Evolutionary conservation across 1,284 basidiomycete genomes (phyloP), one percentile per base, ranked within the genome.

Genomic region (Trichosporon sp.): DNA sequence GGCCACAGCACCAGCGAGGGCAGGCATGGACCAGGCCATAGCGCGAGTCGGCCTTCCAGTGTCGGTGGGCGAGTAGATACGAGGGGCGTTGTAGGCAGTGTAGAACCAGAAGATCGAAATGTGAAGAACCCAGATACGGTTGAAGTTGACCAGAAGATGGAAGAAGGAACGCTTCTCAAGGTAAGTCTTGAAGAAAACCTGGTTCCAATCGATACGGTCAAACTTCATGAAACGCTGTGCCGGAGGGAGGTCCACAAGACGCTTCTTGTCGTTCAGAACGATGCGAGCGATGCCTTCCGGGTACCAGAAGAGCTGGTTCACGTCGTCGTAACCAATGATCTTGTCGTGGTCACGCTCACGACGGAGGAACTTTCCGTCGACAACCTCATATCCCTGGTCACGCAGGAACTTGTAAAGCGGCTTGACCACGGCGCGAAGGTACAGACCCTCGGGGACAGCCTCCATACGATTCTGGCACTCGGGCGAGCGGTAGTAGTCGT

Each of bases 251-350:
- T 98, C 95, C 68, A 97, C 91, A 46, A 98, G 88, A 48, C 94
- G 90, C 31, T 92, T 93, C 90, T 94, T 96, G 87, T 98, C 94
- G 26, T 86, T 89, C 54, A 98, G 87, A 12, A 90, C 88, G 78
- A 99, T 98, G 54, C 94, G 88, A 35, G 94, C 92, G 78, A 99
- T 96, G 54, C 97, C 97, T 79, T 99, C 97, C 4, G 97, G 97
- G 83, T 99, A 99, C 96, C 96, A 99, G 85, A 99, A 99, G 63
- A 99, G 87, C 84, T 99, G 96, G 83, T 99, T 99, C 78, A 99
- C 92, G 84, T 99, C 96, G 84, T 99, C 96, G 81, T 99, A 99
- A 11, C 96, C 97, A 80, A 99, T 98, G 79, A 98, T 94, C 76
- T 91, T 88, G 74, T 95, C 91, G 82, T 98, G 97, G 79, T 99